Base-by-base conservation (phyloP, 2,329 filamentous ascomycete genomes). In the Lachnellula suecica region DNA sequence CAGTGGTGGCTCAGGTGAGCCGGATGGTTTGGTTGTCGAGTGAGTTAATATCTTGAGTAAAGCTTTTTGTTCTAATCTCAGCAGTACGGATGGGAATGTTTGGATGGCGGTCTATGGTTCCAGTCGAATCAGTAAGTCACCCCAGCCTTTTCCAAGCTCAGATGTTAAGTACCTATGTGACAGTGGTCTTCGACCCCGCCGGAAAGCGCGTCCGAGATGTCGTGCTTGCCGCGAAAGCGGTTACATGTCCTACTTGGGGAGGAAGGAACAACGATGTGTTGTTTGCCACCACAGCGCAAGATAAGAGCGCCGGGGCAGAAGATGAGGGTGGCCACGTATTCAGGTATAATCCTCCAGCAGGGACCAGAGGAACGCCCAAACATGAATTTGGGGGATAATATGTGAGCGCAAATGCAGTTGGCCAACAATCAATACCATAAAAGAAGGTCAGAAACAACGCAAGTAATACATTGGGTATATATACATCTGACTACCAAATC, bases 401-500 rank as follows among this genome's bases (percentile, higher is more conserved):
- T n/a, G n/a, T n/a, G n/a, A n/a, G n/a, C n/a, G n/a, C n/a, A n/a
- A n/a, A n/a, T n/a, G n/a, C n/a, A n/a, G n/a, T n/a, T n/a, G n/a
- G n/a, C n/a, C n/a, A n/a, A n/a, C n/a, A n/a, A n/a, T n/a, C n/a
- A n/a, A n/a, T n/a, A 35, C 15, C 6, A 3, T 35, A 8, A n/a
- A 35, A 13, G 9, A 35, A n/a, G 31, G 17, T 6, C 17, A 15
- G 8, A 15, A 35, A n/a, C 29, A 13, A 17, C 17, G 17, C 9
- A n/a, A 15, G 31, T n/a, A 35, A 19, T 46, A 47, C 17, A 29
- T 25, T 44, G 13, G 25, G 25, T n/a, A 27, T 17, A 29, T 43
- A 43, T 44, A 46, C 29, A 25, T 24, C 5, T 17, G n/a, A 17
- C 51, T 61, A 97, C 94, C 94, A 99, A 63, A 99, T 99, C 68